phyloP scores from a whole-genome alignment of 2,329 filamentous ascomycete genomes.

The Claviceps sorghi region DNA sequence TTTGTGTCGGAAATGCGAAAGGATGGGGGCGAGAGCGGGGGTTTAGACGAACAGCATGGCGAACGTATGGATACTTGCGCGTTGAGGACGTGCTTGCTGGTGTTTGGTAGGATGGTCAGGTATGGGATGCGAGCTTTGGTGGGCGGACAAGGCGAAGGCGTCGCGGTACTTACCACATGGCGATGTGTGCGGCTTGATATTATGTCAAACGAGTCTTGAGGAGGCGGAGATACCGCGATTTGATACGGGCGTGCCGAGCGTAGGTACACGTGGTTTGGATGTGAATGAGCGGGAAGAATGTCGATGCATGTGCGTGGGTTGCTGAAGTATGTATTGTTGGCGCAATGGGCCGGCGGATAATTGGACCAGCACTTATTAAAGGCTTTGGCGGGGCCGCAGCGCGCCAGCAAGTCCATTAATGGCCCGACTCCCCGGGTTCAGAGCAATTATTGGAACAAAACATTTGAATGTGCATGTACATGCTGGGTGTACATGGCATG shows the following conservation, averaged over 20 bases:
- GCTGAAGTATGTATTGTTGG: not conserved
- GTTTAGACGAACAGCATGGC: slow-evolving; percentile 62
- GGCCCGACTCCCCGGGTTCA: too few species aligned
- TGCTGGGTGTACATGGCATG: not conserved
- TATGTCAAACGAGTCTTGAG: not conserved
- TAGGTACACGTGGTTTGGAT: not conserved
- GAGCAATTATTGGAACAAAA: not conserved
- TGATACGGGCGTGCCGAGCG: not conserved
- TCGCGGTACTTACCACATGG: slow-evolving; percentile 22
- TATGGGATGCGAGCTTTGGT: not conserved
- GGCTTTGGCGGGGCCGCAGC: not conserved
- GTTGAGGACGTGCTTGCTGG: slow-evolving; percentile 94
- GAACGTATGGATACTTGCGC: slow-evolving; percentile 93
- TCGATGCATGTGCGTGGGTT: not conserved
- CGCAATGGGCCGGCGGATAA: not conserved
- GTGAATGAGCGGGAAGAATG: not conserved
- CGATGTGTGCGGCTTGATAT: not conserved
- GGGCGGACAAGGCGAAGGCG: not conserved
- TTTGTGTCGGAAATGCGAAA: not conserved
- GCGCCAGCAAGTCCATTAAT: not conserved
- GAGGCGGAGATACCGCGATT: not conserved
- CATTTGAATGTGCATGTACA: not conserved
- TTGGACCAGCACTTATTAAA: not conserved
- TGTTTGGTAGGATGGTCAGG: not conserved
- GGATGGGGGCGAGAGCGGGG: not conserved